Conservation (phyloP, 345 rosid genomes). For the Garcia nutans region DNA sequence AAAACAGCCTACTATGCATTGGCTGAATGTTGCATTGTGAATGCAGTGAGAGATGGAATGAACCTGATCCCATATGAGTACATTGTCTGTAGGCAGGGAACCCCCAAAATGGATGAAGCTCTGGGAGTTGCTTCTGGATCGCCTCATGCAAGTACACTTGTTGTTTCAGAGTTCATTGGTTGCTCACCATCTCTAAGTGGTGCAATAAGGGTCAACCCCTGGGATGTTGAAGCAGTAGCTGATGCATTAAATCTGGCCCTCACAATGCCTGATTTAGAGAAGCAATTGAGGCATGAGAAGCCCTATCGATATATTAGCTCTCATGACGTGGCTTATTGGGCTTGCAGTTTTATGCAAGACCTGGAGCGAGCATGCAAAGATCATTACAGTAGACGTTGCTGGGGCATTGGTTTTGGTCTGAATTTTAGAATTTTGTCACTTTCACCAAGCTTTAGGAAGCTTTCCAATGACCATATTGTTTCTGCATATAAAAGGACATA, state of each 20-base stretch:
- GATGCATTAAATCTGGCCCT: constrained; percentile 36
- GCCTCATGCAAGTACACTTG: constrained; percentile 39
- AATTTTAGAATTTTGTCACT: constrained; percentile 40
- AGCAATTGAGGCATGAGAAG: constrained; percentile 47
- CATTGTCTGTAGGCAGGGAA: constrained; percentile 44
- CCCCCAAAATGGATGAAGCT: constrained; percentile 32
- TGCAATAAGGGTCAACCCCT: constrained; percentile 48
- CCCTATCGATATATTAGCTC: constrained; percentile 40
- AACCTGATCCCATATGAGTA: constrained; percentile 45
- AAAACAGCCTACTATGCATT: constrained; percentile 44
- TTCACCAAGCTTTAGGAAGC: constrained; percentile 42
- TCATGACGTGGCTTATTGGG: constrained; percentile 46
- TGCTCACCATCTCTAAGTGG: constrained; percentile 54
- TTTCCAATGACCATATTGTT: constrained; percentile 33
- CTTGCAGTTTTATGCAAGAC: constrained; percentile 43
- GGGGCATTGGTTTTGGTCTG: constrained; percentile 47
- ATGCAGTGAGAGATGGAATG: constrained; percentile 53
- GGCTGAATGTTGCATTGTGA: constrained; percentile 48
- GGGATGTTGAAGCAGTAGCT: constrained; percentile 47
- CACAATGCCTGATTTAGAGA: constrained; percentile 29
- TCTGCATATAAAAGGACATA: constrained; percentile 35
- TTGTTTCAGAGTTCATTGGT: constrained; percentile 46
- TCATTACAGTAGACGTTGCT: constrained; percentile 35
- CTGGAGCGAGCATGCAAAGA: constrained; percentile 40
- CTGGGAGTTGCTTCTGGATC: constrained; percentile 24